phyloP scores from a whole-genome alignment of 352 stramenopile genomes.

The Phytophthora uliginosa region DNA sequence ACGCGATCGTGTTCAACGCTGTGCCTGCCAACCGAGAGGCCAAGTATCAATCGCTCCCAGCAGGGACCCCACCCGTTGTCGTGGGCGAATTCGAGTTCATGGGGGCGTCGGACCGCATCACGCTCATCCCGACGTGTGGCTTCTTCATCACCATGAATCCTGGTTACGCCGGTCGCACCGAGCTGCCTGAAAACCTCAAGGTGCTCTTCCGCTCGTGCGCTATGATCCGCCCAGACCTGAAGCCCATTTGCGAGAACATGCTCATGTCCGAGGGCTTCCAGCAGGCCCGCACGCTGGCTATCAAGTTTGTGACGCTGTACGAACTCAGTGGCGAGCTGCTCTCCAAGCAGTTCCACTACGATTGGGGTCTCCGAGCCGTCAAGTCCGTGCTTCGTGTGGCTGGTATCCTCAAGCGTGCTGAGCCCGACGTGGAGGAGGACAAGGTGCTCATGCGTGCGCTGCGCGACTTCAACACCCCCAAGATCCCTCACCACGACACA shows the following conservation, averaged over 20 bases:
- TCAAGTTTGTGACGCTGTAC: constrained; percentile 95
- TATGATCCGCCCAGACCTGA: constrained; percentile 97
- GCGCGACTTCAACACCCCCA: constrained; percentile 90
- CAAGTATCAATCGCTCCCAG: constrained; percentile 95
- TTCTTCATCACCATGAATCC: constrained; percentile 98
- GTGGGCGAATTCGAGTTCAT: constrained; percentile 92
- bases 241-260: constrained; percentile 92
- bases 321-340: constrained; percentile 86
- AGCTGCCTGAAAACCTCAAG: constrained; percentile 93
- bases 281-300: constrained; percentile 88
- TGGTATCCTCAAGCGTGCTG: constrained; percentile 86
- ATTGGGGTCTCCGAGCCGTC: constrained; percentile 92
- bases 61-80: constrained; percentile 94
- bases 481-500: constrained; percentile 91
- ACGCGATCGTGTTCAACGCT: constrained; percentile 90
- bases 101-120: constrained; percentile 87
- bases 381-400: constrained; percentile 91
- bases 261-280: constrained; percentile 92
- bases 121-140: constrained; percentile 88
- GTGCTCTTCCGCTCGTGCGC: constrained; percentile 93
- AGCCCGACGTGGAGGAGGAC: constrained; percentile 87
- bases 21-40: constrained; percentile 94
- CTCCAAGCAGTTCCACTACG: constrained; percentile 94
- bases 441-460: constrained; percentile 91
- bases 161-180: constrained; percentile 90